A percentile compares a stretch with the other conserved stretches of the same genome.
phyloP scores from a whole-genome alignment of 2,329 filamentous ascomycete genomes.

The Dactylellina cionopaga region DNA sequence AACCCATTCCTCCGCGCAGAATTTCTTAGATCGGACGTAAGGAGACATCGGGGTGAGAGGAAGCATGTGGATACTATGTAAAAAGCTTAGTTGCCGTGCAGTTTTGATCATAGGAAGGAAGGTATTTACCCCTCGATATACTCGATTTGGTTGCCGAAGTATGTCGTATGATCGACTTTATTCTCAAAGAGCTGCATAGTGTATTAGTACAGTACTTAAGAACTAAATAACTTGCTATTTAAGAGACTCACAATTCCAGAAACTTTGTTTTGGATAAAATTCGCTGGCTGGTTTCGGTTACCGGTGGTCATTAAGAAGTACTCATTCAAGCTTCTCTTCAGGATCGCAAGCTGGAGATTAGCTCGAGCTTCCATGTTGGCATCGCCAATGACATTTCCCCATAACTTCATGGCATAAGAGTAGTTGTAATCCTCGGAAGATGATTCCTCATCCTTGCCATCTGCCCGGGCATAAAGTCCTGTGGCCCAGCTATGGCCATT shows the following conservation, averaged over 20 bases:
- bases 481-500: conserved; percentile 87
- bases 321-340: conserved; percentile 75
- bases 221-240: conserved; percentile 65
- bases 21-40: conserved; percentile 72
- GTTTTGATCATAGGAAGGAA: no score
- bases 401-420: conserved; percentile 90
- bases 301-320: conserved; percentile 82
- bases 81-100: no score
- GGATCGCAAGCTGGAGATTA: conserved; percentile 83
- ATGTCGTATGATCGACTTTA: conserved; percentile 92
- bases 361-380: conserved; percentile 80
- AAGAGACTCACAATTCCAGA: conserved; percentile 55
- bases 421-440: conserved; percentile 91
- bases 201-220: conserved; percentile 58
- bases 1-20: conserved; percentile 85
- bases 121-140: conserved; percentile 69
- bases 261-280: conserved; percentile 81
- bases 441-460: conserved; percentile 87
- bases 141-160: conserved; percentile 79
- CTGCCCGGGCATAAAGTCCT: conserved; percentile 71
- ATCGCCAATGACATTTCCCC: conserved; percentile 83
- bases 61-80: conserved; percentile 81
- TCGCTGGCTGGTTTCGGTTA: conserved; percentile 76
- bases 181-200: conserved; percentile 80
- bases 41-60: conserved; percentile 76